A percentile compares a stretch with the other conserved stretches of the same genome.
Conservation (phyloP, 345 rosid species). For the Eutrema yunnanense region DNA sequence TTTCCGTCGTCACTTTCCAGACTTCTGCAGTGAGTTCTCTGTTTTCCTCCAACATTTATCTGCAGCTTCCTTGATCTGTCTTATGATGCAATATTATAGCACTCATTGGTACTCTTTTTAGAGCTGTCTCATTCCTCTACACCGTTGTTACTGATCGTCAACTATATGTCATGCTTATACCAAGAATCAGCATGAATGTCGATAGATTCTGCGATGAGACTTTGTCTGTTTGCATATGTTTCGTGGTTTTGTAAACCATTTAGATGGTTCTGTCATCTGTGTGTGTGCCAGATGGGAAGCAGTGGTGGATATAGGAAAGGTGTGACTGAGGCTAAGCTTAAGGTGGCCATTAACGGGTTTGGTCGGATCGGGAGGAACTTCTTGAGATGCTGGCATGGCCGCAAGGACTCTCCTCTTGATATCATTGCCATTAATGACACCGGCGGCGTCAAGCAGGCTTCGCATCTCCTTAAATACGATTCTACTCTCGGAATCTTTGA, state of each 20-base stretch:
- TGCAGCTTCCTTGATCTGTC: neutral
- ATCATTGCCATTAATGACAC: constrained; percentile 79
- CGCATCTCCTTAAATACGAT: constrained; percentile 92
- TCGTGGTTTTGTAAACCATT: neutral
- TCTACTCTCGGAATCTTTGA: constrained; percentile 92
- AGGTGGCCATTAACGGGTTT: constrained; percentile 90
- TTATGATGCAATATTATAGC: neutral
- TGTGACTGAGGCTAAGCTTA: constrained; percentile 71
- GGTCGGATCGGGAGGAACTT: constrained; percentile 94
- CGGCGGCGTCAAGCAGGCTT: constrained; percentile 91
- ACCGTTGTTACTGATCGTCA: neutral
- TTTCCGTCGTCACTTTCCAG: constrained; percentile 57
- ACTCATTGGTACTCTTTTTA: neutral
- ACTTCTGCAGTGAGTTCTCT: constrained; percentile 67
- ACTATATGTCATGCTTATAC: neutral
- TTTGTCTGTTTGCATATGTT: neutral
- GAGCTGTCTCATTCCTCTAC: neutral
- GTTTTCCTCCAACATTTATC: neutral
- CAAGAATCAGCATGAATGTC: neutral
- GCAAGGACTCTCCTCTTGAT: constrained; percentile 88
- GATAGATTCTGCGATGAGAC: neutral
- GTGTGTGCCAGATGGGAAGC: constrained; percentile 48
- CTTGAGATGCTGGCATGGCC: constrained; percentile 97
- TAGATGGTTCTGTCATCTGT: neutral
- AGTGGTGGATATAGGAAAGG: constrained; percentile 61